Evolutionary conservation across 2,329 filamentous ascomycete species (phyloP), one percentile per base, ranked within the genome.

Genomic region (Pyricularia sp.): DNA sequence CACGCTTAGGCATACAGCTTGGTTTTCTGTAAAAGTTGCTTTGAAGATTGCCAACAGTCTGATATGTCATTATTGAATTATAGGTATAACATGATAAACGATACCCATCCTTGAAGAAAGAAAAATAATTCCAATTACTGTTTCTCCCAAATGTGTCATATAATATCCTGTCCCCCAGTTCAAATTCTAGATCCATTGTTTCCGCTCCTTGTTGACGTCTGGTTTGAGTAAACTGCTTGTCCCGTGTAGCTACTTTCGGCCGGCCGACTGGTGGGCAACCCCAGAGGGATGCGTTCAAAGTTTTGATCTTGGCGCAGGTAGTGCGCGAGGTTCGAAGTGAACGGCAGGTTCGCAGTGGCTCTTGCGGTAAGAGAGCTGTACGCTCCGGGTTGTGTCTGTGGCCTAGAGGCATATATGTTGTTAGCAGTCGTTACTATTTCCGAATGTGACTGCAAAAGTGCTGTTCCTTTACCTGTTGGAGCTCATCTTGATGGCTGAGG

Each of bases 231-330:
- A 8, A 6, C 7, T 4, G 22, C 40, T 31, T 62, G 60, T 2
- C 31, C 30, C 26, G 31, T 33, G 9, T 62, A 35, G 60, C 26
- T 24, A 5, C 19, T 7, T 40, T 31, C n/a, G 6, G 60, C 10
- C 19, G 24, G 5, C 28, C 49, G 19, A 8, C 13, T 57, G 49
- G 62, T 55, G 1, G 49, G 28, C 19, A 64, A 10, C 28, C 62
- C 62, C 13, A 64, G 62, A 28, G 62, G 49, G 49, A 64, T 5
- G 8, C 44, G 53, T 30, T 64, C 62, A 53, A 64, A 64, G 62
- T 64, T 64, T 53, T 64, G 62, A 10, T 64, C 62, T 16, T 31
- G 26, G 24, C 49, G 12, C 13, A 55, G 44, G 28, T 64, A 64
- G 16, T 44, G 53, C 2, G 49, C 16, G 9, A 64, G n/a, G 44